Percentiles rank a stretch among this genome's conserved stretches.
These are phyloP conservation scores for Trametes sp. DNA, from an alignment of 1,284 basidiomycete species.

Conservation along the genomic window DNA sequence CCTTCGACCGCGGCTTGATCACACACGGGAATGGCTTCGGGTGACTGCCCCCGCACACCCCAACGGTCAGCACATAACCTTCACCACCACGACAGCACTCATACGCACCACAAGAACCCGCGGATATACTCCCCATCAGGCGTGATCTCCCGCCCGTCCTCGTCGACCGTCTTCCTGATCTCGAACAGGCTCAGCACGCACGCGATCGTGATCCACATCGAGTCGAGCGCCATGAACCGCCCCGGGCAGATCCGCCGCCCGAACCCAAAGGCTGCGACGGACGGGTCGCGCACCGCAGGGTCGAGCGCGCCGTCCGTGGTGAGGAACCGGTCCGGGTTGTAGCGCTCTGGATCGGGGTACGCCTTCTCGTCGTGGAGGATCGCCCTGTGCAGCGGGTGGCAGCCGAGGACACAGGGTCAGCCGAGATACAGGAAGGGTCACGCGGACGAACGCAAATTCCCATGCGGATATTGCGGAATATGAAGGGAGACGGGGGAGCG, in stretches of 20 bases:
- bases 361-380: slow-evolving; percentile 35
- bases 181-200: slow-evolving; percentile 27
- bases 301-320: slow-evolving; percentile 24
- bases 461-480: too few relatives aligned
- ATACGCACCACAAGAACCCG: slow-evolving; percentile 29
- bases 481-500: too few relatives aligned
- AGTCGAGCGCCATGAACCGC: slow-evolving; percentile 30
- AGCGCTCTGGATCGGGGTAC: slow-evolving; percentile 31
- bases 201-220: slow-evolving; percentile 31
- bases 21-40: slow-evolving; percentile 33
- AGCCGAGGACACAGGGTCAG: too few relatives aligned
- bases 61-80: background rate
- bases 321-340: slow-evolving; percentile 39
- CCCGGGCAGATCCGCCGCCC: slow-evolving; percentile 37
- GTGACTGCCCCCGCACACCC: slow-evolving; percentile 16
- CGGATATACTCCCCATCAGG: slow-evolving; percentile 29
- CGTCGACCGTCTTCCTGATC: slow-evolving; percentile 28
- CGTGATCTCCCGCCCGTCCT: slow-evolving; percentile 26
- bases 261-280: slow-evolving; percentile 33
- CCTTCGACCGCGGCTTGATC: slow-evolving; percentile 31
- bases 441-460: background rate
- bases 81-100: background rate
- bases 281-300: slow-evolving; percentile 33
- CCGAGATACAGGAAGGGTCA: too few relatives aligned
- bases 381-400: slow-evolving; percentile 20